These are phyloP conservation scores for Aspergillus novoparasiticus DNA, from an alignment of 2,329 filamentous ascomycete genomes.

Conservation along the genomic window DNA sequence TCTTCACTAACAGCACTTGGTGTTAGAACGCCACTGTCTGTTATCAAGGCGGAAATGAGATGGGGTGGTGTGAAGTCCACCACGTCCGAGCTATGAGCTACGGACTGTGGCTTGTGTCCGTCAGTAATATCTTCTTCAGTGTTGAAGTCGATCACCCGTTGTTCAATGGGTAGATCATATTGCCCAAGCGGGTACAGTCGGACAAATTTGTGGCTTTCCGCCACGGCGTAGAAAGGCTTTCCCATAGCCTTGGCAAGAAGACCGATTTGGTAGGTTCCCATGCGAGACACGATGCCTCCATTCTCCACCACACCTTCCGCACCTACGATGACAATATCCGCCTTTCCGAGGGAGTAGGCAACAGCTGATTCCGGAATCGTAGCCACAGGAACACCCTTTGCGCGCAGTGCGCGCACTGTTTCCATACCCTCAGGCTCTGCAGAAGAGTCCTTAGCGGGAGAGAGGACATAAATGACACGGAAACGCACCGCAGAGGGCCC, in stretches of 20 bases:
- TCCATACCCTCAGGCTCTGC: slow-evolving; percentile 65
- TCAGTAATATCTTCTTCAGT: slow-evolving; percentile 54
- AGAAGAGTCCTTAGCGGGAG: slow-evolving; percentile 32
- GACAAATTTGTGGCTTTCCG: slow-evolving; percentile 96
- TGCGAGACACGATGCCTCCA: slow-evolving; percentile 84
- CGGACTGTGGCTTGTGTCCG: slow-evolving; percentile 48
- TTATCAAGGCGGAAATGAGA: slow-evolving; percentile 66
- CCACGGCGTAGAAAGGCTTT: slow-evolving; percentile 85
- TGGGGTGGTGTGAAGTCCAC: slow-evolving; percentile 60
- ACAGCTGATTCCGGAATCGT: slow-evolving; percentile 75
- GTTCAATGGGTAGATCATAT: slow-evolving; percentile 76
- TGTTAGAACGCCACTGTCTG: slow-evolving; percentile 64
- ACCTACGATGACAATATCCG: slow-evolving; percentile 69
- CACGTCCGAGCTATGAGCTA: slow-evolving; percentile 35
- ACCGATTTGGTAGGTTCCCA: slow-evolving; percentile 86
- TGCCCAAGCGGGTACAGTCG: slow-evolving; percentile 81
- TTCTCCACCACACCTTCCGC: slow-evolving; percentile 90
- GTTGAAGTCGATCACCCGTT: slow-evolving; percentile 74
- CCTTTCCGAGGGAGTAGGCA: slow-evolving; percentile 75
- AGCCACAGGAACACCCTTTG: slow-evolving; percentile 77
- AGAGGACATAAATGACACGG: slow-evolving; percentile 76
- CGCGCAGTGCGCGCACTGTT: slow-evolving; percentile 71
- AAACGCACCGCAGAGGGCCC: slow-evolving; percentile 66
- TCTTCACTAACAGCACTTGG: slow-evolving; percentile 68
- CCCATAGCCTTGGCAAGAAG: slow-evolving; percentile 72